Percentiles rank a stretch among this genome's conserved stretches.
These are phyloP conservation scores for Cadophora sp. DNA, from an alignment of 2,329 filamentous ascomycete species.

Conservation along the genomic window DNA sequence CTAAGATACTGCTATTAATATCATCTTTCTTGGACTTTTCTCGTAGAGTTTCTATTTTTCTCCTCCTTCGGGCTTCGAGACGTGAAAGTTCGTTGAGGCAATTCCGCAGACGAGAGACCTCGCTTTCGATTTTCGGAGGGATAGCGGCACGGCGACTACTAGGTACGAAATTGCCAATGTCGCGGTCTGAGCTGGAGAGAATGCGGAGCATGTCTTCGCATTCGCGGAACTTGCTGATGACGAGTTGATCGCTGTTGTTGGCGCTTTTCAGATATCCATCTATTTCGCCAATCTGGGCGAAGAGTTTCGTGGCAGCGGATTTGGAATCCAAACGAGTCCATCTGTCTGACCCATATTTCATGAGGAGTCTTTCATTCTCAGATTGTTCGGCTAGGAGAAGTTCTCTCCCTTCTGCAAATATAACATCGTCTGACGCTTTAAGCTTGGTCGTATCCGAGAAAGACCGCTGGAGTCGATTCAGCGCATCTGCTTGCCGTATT, in stretches of 20 bases:
- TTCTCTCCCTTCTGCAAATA: slow-evolving; percentile 84
- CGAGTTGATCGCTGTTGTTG: slow-evolving; percentile 67
- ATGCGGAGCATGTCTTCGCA: slow-evolving; percentile 78
- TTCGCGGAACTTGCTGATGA: slow-evolving; percentile 75
- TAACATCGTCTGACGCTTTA: slow-evolving; percentile 76
- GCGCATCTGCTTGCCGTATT: slow-evolving; percentile 86
- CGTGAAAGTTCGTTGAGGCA: slow-evolving; percentile 85
- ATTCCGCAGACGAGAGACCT: slow-evolving; percentile 77
- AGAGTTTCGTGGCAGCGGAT: slow-evolving; percentile 61
- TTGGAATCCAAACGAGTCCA: slow-evolving; percentile 78
- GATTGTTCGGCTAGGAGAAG: slow-evolving; percentile 80
- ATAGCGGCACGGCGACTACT: slow-evolving; percentile 81
- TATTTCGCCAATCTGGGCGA: slow-evolving; percentile 65
- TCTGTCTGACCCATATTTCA: slow-evolving; percentile 84
- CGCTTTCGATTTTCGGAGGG: slow-evolving; percentile 79
- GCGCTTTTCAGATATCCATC: slow-evolving; percentile 84
- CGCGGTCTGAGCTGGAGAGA: slow-evolving; percentile 79
- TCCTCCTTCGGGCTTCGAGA: slow-evolving; percentile 79
- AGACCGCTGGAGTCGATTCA: slow-evolving; percentile 77
- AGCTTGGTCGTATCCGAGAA: slow-evolving; percentile 91
- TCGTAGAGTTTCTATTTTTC: slow-evolving; percentile 79
- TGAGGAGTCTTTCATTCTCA: slow-evolving; percentile 78
- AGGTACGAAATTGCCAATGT: slow-evolving; percentile 87
- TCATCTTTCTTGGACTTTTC: slow-evolving; percentile 87
- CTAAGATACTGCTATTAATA: slow-evolving; percentile 82